phyloP scores from a whole-genome alignment of 306 rosid species.

The Myrica gale region DNA sequence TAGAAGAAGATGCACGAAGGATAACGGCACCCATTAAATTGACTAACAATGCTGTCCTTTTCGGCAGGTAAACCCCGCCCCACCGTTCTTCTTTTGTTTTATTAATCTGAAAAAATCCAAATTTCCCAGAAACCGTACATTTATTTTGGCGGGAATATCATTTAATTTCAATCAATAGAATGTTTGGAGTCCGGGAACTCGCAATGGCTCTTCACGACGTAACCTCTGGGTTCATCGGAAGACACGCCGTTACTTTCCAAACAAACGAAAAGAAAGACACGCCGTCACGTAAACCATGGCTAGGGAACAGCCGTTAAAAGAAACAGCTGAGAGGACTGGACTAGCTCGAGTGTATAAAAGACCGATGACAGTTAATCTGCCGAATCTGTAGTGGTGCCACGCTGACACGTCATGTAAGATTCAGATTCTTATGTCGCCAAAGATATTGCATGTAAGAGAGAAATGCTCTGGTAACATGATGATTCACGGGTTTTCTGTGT shows the following conservation, averaged over 20 bases:
- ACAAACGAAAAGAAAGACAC: too few species aligned
- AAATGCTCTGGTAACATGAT: not conserved
- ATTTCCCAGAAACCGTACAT: not conserved
- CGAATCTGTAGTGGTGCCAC: constrained; percentile 7
- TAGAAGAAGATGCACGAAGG: too few species aligned
- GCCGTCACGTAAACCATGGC: not conserved
- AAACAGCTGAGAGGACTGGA: constrained; percentile 7
- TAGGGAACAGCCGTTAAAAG: not conserved
- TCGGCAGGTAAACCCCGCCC: constrained; percentile 25
- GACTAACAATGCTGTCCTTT: not conserved
- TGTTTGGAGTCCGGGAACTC: constrained; percentile 15
- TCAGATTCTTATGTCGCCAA: constrained; percentile 1
- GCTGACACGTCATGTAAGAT: constrained; percentile 7
- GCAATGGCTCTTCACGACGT: constrained; percentile 7
- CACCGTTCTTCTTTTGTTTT: not conserved
- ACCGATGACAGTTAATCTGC: constrained; percentile 22
- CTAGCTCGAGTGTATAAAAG: not conserved
- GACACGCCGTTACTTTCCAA: not conserved
- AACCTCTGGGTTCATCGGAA: not conserved
- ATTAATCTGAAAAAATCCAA: not conserved
- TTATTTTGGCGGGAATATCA: constrained; percentile 21
- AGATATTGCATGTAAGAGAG: not conserved
- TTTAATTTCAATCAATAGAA: constrained; percentile 26
- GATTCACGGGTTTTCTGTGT: constrained; percentile 20
- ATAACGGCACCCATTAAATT: too few species aligned